Evolutionary conservation across 257 asterid species (phyloP).

Genomic region (Solanum sitiens): DNA sequence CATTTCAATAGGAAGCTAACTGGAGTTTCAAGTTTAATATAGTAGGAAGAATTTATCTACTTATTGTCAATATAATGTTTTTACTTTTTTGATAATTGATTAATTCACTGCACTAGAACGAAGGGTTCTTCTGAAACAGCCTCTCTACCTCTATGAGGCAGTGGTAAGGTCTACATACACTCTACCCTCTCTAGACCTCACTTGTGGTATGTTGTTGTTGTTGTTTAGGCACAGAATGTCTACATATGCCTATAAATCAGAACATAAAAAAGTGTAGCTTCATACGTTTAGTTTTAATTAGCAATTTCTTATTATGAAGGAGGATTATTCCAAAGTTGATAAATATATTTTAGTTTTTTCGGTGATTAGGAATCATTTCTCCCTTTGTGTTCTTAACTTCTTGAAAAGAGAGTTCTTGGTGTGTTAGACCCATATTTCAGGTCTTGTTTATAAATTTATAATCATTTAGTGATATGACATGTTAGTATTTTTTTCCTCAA

Average conservation of each 20-base stretch:
- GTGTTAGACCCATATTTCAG: no score
- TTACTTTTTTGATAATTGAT: neutral
- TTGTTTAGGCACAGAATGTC: neutral
- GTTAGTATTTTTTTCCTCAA: slow-evolving; percentile 19
- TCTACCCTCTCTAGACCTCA: no score
- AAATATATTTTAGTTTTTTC: neutral
- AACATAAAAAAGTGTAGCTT: neutral
- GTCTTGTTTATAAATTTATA: neutral
- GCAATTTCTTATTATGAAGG: neutral
- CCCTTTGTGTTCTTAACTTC: neutral
- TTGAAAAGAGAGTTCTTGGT: neutral
- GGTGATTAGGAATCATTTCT: neutral
- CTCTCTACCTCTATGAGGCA: no score
- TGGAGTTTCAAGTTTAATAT: neutral
- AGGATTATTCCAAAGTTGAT: neutral
- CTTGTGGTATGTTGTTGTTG: no score
- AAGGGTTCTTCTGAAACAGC: no score
- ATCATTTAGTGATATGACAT: slow-evolving; percentile 3
- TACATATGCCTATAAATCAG: neutral
- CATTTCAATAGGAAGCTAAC: neutral
- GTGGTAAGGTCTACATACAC: no score
- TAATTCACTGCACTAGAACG: neutral
- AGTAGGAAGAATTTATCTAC: neutral
- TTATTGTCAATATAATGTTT: neutral
- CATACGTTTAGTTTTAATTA: neutral